Conservation (phyloP, 495 filamentous ascomycete genomes). For the Hypoxylon intermedium region DNA sequence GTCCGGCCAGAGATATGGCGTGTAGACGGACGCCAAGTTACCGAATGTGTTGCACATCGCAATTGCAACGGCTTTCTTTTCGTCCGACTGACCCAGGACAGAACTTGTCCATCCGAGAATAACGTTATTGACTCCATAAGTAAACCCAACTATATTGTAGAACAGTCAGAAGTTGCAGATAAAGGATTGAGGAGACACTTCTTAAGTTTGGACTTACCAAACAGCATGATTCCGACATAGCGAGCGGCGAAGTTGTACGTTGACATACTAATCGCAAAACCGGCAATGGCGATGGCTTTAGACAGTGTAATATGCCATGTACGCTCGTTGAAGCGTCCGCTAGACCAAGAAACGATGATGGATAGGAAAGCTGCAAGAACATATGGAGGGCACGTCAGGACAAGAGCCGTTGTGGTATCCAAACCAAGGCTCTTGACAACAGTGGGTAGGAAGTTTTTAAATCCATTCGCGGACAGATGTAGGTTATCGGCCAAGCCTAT, state of each 20-base stretch:
- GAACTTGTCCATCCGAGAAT: constrained; percentile 51
- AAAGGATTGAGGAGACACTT: too few species aligned
- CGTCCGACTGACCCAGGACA: constrained; percentile 50
- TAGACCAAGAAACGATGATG: constrained; percentile 48
- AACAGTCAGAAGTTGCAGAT: too few species aligned
- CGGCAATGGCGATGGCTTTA: constrained; percentile 49
- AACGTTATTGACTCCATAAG: constrained; percentile 55
- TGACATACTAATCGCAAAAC: constrained; percentile 49
- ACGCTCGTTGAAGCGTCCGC: constrained; percentile 54
- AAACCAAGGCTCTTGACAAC: constrained; percentile 54
- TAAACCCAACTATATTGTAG: constrained; percentile 38
- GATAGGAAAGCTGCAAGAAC: constrained; percentile 48
- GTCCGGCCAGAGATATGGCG: constrained; percentile 54
- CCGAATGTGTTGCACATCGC: constrained; percentile 52
- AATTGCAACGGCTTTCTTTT: constrained; percentile 54
- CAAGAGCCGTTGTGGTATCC: constrained; percentile 50
- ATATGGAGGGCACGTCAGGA: constrained; percentile 57
- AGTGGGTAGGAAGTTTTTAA: constrained; percentile 58
- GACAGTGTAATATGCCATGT: constrained; percentile 57
- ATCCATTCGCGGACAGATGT: constrained; percentile 47
- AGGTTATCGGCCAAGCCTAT: constrained; percentile 35
- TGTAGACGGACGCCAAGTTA: constrained; percentile 46
- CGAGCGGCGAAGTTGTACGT: constrained; percentile 51
- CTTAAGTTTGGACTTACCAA: constrained; percentile 12
- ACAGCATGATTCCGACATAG: constrained; percentile 53